Conservation (phyloP, 1,139 yeast species). For the Entelexis sorbosivorans region DNA sequence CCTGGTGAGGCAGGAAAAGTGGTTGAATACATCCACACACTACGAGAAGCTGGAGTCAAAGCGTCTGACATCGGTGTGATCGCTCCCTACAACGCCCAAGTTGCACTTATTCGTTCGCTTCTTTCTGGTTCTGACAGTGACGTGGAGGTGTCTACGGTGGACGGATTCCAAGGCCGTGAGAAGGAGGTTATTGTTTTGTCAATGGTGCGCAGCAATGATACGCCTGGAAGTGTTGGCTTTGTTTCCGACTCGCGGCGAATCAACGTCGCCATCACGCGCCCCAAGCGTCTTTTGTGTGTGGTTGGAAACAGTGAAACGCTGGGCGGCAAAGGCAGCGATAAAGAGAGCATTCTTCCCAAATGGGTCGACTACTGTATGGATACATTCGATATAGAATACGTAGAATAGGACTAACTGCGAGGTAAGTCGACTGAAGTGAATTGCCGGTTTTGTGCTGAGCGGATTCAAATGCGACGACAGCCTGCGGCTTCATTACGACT, state of each 20-base stretch:
- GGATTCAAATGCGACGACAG: too few relatives aligned
- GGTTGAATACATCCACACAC: constrained; percentile 6
- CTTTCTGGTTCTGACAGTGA: background rate
- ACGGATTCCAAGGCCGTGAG: constrained; percentile 97
- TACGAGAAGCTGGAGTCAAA: constrained; percentile 12
- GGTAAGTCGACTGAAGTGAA: too few relatives aligned
- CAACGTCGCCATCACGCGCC: constrained; percentile 36
- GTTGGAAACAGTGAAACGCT: constrained; percentile 73
- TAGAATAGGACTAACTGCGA: constrained; percentile 34
- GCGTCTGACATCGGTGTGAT: constrained; percentile 20
- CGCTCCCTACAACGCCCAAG: constrained; percentile 22
- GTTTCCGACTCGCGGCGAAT: constrained; percentile 18
- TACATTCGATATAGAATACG: constrained; percentile 58
- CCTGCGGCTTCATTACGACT: too few relatives aligned
- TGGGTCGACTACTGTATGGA: constrained; percentile 71
- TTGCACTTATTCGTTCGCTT: constrained; percentile 4
- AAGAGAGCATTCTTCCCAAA: constrained; percentile 40
- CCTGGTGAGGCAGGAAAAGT: constrained; percentile 19
- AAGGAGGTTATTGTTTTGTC: constrained; percentile 87
- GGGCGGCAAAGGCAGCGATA: background rate
- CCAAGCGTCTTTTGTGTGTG: constrained; percentile 73
- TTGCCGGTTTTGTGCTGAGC: too few relatives aligned
- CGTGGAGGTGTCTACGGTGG: constrained; percentile 38
- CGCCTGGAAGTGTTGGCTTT: constrained; percentile 29
- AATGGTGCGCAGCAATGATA: constrained; percentile 43